Conservation (phyloP, 2,329 filamentous ascomycete genomes). For the Botrytis paeoniae region DNA sequence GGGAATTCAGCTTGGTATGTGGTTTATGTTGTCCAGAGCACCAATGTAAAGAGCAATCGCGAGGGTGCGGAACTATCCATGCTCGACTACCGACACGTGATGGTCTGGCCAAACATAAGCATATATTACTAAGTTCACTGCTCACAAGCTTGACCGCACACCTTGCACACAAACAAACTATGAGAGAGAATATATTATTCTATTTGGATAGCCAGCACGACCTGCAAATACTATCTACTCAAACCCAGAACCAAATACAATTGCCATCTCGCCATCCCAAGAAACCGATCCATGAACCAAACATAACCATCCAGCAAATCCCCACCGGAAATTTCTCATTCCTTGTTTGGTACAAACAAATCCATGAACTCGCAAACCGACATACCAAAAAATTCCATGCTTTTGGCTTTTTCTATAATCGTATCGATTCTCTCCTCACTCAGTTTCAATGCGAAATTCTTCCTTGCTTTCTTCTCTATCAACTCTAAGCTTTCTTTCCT, state of each 20-base stretch:
- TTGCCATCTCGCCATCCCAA: constrained; percentile 1
- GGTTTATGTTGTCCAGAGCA: background rate
- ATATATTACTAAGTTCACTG: background rate
- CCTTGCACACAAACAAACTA: background rate
- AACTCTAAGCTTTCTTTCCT: constrained; percentile 25
- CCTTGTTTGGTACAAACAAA: constrained; percentile 17
- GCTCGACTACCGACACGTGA: background rate
- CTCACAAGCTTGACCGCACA: background rate
- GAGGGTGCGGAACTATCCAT: background rate
- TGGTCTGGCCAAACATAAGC: background rate
- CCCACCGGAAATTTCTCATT: background rate
- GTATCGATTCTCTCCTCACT: constrained; percentile 23
- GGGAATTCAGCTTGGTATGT: background rate
- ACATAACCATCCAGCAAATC: background rate
- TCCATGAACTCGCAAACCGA: constrained; percentile 17
- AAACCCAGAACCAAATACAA: background rate
- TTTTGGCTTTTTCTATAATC: constrained; percentile 16
- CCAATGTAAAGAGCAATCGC: background rate
- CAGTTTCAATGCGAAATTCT: constrained; percentile 30
- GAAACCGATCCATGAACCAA: background rate
- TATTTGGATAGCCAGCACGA: background rate
- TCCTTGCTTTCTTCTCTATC: constrained; percentile 29
- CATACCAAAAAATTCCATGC: constrained; percentile 20
- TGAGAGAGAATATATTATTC: background rate
- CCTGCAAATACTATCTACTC: background rate